Percentiles rank a stretch among this genome's conserved stretches.
Conservation (phyloP, 495 filamentous ascomycete genomes). For the Penicillium fimorum region DNA sequence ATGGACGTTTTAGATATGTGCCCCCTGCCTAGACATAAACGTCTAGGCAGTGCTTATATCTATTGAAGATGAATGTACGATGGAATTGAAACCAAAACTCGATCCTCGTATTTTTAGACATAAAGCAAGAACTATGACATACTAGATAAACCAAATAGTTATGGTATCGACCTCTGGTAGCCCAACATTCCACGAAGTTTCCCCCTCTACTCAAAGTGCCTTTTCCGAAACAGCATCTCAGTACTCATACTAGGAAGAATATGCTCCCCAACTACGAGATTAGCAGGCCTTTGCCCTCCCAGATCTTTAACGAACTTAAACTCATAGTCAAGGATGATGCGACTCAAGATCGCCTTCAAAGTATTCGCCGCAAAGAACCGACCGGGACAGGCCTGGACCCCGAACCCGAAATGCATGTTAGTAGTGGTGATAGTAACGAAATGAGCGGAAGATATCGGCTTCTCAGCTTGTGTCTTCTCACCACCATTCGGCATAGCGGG, state of each 20-base stretch:
- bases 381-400: conserved; percentile 49
- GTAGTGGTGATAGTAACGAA: conserved; percentile 25
- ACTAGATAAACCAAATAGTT: background rate
- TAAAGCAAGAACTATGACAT: background rate
- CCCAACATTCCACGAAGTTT: background rate
- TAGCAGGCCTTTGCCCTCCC: conserved; percentile 22
- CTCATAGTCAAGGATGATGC: conserved; percentile 54
- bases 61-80: conserved; percentile 4
- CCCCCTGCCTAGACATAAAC: background rate
- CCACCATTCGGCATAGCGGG: background rate
- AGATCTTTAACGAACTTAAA: conserved; percentile 33
- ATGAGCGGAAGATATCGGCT: conserved; percentile 1
- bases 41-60: conserved; percentile 3
- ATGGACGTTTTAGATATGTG: conserved; percentile 4
- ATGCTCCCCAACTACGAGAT: conserved; percentile 33
- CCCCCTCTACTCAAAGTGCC: conserved; percentile 3
- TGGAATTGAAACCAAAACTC: conserved; percentile 6
- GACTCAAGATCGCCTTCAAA: conserved; percentile 56
- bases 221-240: conserved; percentile 30
- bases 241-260: conserved; percentile 29
- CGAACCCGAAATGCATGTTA: conserved; percentile 38
- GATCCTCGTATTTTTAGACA: background rate
- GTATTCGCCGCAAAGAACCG: conserved; percentile 55
- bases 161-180: background rate
- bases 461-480: background rate